Evolutionary conservation across 164 flowering plant genomes (phyloP), one percentile per base, ranked within the genome.

Genomic region (Berberis thunbergii): DNA sequence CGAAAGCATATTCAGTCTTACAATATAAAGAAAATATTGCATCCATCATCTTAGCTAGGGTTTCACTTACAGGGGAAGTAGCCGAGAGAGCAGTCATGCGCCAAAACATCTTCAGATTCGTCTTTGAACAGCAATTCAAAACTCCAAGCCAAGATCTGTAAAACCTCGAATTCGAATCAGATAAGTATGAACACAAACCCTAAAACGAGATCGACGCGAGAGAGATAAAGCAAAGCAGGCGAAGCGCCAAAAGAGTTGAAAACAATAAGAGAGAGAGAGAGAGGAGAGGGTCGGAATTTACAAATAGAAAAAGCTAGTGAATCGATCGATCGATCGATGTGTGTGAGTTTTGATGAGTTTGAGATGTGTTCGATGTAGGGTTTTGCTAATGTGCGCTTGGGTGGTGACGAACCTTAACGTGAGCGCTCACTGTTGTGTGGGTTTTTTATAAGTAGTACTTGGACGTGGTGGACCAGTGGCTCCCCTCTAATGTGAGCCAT

Each of bases 71-170:
- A 43, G 96, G 97, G 26, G 98, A 93, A 40, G 96, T 78, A 48
- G 98, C 74, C 6, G 96, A 92, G 41, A 89, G 82, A 64, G 86
- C 73, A 12, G 95, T 65, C 74, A 93, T 84, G 78, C 83, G 84
- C 98, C 98, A 93, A 63, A 88, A 93, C 98, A 93, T 93, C 74
- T 62, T 70, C 74, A 69, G 43, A 48, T 26, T 26, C 26, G 26
- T 26, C 26, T 26, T 26, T 26, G 26, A 26, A 26, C 26, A 26
- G 26, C 26, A 26, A 26, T 26, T 26, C 26, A 26, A 26, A 26
- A 26, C 26, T 26, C 26, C 26, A 26, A 26, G 26, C 26, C 26
- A 26, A 26, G 26, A 26, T 26, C 26, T 26, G 26, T 26, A 6
- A 52, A 7, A 52, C 13, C 50, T 52, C 13, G 2, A 75, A 46